Evolutionary conservation across 176 grass and related monocot genomes (phyloP).

Genomic region (Typha latifolia): DNA sequence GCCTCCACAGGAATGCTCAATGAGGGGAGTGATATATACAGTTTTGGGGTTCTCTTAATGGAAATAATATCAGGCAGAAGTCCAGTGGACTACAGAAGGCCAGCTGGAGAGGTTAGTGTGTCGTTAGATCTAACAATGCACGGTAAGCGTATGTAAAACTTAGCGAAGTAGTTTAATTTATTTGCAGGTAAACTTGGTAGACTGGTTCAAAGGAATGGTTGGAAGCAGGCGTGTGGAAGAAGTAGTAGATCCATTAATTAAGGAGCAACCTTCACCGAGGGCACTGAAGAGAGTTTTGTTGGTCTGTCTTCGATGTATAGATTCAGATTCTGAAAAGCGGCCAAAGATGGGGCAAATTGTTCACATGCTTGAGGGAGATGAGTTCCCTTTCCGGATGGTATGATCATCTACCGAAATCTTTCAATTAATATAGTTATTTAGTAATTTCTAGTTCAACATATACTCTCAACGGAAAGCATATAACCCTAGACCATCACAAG

Average conservation of each 20-base stretch:
- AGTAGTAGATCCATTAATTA: conserved; percentile 53
- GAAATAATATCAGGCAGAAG: conserved; percentile 82
- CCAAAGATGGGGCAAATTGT: conserved; percentile 88
- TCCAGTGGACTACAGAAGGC: conserved; percentile 77
- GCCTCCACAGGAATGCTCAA: conserved; percentile 96
- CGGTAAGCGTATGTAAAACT: neutral
- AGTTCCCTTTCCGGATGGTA: conserved; percentile 81
- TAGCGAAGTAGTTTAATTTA: neutral
- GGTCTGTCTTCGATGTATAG: conserved; percentile 83
- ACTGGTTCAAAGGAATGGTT: conserved; percentile 90
- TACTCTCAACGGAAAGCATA: neutral
- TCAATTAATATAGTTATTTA: neutral
- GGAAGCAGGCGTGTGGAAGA: conserved; percentile 59
- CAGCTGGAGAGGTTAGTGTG: conserved; percentile 52
- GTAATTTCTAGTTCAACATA: neutral
- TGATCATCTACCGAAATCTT: neutral
- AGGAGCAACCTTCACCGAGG: conserved; percentile 41
- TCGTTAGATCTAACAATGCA: neutral
- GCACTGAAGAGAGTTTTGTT: conserved; percentile 63
- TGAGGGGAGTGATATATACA: conserved; percentile 92
- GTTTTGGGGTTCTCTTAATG: conserved; percentile 94
- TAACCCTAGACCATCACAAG: no score
- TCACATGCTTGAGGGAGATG: conserved; percentile 88
- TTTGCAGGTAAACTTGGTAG: conserved; percentile 81
- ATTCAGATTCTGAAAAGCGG: conserved; percentile 81